These are phyloP conservation scores for Mayamaea pseudoterrestris DNA, from an alignment of 108 stramenopile genomes.

Conservation along the genomic window DNA sequence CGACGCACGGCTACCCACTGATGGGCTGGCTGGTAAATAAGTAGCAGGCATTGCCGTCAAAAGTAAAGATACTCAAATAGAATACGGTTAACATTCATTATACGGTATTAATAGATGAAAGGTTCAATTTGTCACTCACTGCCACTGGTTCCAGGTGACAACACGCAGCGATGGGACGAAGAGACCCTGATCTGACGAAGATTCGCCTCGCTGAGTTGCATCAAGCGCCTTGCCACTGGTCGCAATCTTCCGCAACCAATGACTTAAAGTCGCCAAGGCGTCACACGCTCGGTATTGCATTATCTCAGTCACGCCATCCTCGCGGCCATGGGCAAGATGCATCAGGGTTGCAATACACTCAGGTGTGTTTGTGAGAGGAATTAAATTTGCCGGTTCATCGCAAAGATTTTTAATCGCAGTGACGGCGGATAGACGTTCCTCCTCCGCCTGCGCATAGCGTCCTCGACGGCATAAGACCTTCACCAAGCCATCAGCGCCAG, in stretches of 20 bases:
- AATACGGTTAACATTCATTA: no score
- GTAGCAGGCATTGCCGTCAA: no score
- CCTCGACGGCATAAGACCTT: conserved; percentile 26
- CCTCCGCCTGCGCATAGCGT: conserved; percentile 20
- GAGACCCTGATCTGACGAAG: conserved; percentile 4
- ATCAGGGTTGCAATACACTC: conserved; percentile 70
- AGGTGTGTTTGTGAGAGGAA: conserved; percentile 68
- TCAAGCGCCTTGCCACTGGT: conserved; percentile 27
- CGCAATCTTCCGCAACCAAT: conserved; percentile 71
- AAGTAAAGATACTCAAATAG: no score
- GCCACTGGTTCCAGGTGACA: conserved; percentile 30
- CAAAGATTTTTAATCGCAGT: conserved; percentile 61
- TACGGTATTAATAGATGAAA: no score
- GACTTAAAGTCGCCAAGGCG: conserved; percentile 63
- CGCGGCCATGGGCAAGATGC: conserved; percentile 41
- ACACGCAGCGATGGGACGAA: conserved; percentile 35
- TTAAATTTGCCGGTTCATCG: conserved; percentile 77
- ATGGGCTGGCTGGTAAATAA: no score
- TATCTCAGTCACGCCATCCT: conserved; percentile 23
- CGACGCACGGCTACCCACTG: no score
- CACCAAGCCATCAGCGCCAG: conserved; percentile 37
- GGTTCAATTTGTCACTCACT: conserved; percentile 13
- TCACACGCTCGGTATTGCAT: conserved; percentile 68
- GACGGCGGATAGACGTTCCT: conserved; percentile 42
- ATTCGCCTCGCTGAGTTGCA: conserved; percentile 1